Percentiles rank a stretch among this genome's conserved stretches.
These are phyloP conservation scores for Orbilia brochopaga DNA, from an alignment of 2,329 filamentous ascomycete genomes.

Conservation along the genomic window DNA sequence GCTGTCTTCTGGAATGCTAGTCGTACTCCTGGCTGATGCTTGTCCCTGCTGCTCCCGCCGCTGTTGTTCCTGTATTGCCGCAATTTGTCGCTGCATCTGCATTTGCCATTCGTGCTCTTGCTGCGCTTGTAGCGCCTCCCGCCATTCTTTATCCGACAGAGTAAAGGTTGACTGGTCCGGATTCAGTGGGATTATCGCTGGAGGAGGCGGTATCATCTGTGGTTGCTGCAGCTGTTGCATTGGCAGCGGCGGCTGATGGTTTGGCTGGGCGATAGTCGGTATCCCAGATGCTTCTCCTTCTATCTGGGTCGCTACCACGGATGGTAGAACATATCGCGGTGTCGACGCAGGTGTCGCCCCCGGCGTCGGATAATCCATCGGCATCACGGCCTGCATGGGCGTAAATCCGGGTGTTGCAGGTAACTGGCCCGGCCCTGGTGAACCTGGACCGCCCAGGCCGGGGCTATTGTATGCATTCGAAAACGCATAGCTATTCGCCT, in stretches of 20 bases:
- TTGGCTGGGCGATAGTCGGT: slow-evolving; percentile 11
- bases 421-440: slow-evolving; percentile 17
- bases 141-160: slow-evolving; percentile 42
- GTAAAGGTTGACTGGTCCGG: slow-evolving; percentile 19
- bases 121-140: slow-evolving; percentile 40
- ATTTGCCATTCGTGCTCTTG: slow-evolving; percentile 36
- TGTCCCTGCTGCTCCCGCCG: slow-evolving; percentile 7
- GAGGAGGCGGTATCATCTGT: background rate
- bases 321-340: slow-evolving; percentile 43
- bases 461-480: slow-evolving; percentile 27
- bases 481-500: slow-evolving; percentile 38
- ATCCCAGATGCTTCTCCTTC: slow-evolving; percentile 23
- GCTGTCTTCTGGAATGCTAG: background rate
- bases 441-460: slow-evolving; percentile 18
- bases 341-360: slow-evolving; percentile 42
- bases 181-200: background rate
- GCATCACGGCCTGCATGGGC: slow-evolving; percentile 24
- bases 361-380: slow-evolving; percentile 44
- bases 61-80: slow-evolving; percentile 19
- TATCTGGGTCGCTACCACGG: slow-evolving; percentile 42
- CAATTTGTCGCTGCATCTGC: slow-evolving; percentile 22
- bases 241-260: slow-evolving; percentile 8
- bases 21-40: background rate
- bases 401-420: slow-evolving; percentile 35
- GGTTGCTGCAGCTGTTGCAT: slow-evolving; percentile 1